Evolutionary conservation across 495 filamentous ascomycete species (phyloP).

Genomic region (Usnea hakonensis): DNA sequence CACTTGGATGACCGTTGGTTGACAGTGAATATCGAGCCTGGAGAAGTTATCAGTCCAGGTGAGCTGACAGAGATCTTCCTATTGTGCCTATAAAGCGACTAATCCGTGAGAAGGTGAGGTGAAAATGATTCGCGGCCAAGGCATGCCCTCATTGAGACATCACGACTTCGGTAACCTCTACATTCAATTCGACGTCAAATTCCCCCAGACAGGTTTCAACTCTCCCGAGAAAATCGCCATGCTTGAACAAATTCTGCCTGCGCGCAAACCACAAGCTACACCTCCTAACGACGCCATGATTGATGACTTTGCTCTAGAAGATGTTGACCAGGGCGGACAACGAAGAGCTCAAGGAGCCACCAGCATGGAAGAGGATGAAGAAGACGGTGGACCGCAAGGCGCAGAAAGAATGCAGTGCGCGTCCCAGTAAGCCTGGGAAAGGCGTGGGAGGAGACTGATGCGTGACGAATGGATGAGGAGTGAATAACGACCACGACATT

Average conservation of each 20-base stretch:
- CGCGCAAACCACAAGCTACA: constrained; percentile 49
- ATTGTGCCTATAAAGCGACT: constrained; percentile 5
- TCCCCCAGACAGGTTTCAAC: constrained; percentile 58
- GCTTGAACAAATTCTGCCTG: constrained; percentile 75
- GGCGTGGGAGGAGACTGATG: constrained; percentile 1
- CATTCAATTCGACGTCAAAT: constrained; percentile 95
- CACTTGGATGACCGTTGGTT: constrained; percentile 97
- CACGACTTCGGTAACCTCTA: constrained; percentile 96
- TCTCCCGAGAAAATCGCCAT: constrained; percentile 42
- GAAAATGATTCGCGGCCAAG: constrained; percentile 93
- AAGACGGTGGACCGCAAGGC: constrained; percentile 61
- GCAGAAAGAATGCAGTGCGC: constrained; percentile 96
- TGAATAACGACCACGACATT: constrained; percentile 1
- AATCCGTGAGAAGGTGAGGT: constrained; percentile 56
- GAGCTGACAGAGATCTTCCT: constrained; percentile 35
- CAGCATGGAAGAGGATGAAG: constrained; percentile 75
- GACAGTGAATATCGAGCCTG: constrained; percentile 79
- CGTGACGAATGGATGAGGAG: constrained; percentile 6
- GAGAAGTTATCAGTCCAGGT: constrained; percentile 92
- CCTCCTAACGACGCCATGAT: constrained; percentile 79
- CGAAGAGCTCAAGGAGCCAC: constrained; percentile 63
- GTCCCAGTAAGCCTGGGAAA: constrained; percentile 62
- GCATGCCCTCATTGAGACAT: constrained; percentile 95
- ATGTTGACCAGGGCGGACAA: constrained; percentile 67
- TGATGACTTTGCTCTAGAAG: constrained; percentile 76